These are phyloP conservation scores for Ajuga chamaepitys DNA, from an alignment of 257 asterid genomes.

Conservation along the genomic window DNA sequence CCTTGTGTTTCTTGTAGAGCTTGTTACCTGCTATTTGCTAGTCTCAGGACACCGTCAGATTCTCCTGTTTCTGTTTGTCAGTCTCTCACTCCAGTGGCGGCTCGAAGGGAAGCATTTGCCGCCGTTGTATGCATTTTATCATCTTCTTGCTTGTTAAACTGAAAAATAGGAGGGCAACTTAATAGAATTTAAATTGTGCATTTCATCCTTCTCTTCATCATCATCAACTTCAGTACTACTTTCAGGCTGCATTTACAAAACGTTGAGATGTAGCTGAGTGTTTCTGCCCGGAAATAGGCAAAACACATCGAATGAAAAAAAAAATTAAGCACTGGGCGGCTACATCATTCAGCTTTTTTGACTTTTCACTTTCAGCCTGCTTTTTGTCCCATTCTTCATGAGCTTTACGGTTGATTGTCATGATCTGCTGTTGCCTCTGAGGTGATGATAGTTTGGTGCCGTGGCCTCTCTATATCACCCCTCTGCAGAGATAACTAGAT, in stretches of 20 bases:
- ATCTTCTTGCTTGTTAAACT: conserved; percentile 93
- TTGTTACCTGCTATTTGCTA: conserved; percentile 32
- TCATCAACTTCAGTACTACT: conserved; percentile 50
- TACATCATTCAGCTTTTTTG: conserved; percentile 62
- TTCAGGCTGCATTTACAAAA: conserved; percentile 49
- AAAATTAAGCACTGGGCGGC: conserved; percentile 17
- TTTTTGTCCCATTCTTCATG: conserved; percentile 90
- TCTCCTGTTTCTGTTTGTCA: conserved; percentile 66
- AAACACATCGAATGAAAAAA: conserved; percentile 5
- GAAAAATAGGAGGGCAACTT: conserved; percentile 8
- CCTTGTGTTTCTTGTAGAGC: conserved; percentile 42
- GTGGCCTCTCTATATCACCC: conserved; percentile 69
- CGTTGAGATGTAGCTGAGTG: background rate
- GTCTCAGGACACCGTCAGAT: conserved; percentile 49
- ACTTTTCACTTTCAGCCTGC: conserved; percentile 78
- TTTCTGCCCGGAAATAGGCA: background rate
- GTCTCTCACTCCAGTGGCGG: conserved; percentile 96
- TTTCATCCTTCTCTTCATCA: conserved; percentile 82
- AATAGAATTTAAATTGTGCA: background rate
- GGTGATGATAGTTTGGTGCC: conserved; percentile 71
- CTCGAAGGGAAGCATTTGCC: conserved; percentile 96
- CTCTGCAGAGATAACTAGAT: conserved; percentile 40
- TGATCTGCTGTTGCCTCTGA: conserved; percentile 79
- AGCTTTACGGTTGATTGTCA: conserved; percentile 67
- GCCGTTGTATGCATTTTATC: conserved; percentile 96